These are phyloP conservation scores for Trapa incisa DNA, from an alignment of 345 rosid species.

Conservation along the genomic window DNA sequence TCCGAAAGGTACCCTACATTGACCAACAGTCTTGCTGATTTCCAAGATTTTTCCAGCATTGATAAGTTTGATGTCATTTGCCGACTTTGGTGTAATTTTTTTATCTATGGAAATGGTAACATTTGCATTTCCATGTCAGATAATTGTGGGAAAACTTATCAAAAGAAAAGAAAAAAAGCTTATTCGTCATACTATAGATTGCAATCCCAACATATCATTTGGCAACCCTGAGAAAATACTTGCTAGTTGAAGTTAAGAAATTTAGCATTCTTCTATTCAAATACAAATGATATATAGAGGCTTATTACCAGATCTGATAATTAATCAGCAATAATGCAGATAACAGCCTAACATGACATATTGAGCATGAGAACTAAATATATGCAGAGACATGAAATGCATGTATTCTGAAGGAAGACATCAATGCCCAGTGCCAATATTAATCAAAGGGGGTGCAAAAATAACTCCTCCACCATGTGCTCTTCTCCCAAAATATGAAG, in stretches of 20 bases:
- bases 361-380: background rate
- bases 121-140: constrained; percentile 4
- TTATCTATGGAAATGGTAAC: constrained; percentile 37
- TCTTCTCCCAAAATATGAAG: background rate
- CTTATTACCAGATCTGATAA: background rate
- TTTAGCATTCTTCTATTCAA: background rate
- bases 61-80: constrained; percentile 77
- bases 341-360: background rate
- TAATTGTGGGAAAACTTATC: background rate
- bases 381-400: background rate
- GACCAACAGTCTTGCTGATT: constrained; percentile 73
- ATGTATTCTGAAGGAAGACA: background rate
- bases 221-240: background rate
- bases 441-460: background rate
- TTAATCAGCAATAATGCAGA: background rate
- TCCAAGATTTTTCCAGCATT: constrained; percentile 85
- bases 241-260: background rate
- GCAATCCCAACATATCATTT: background rate
- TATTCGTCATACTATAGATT: background rate
- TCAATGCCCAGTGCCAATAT: background rate
- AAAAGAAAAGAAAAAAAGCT: background rate
- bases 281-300: background rate
- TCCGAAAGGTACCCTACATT: constrained; percentile 69
- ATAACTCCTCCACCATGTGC: background rate
- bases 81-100: constrained; percentile 61